phyloP scores from a whole-genome alignment of 75 land plant species.

The Selaginella moellendorffii region DNA sequence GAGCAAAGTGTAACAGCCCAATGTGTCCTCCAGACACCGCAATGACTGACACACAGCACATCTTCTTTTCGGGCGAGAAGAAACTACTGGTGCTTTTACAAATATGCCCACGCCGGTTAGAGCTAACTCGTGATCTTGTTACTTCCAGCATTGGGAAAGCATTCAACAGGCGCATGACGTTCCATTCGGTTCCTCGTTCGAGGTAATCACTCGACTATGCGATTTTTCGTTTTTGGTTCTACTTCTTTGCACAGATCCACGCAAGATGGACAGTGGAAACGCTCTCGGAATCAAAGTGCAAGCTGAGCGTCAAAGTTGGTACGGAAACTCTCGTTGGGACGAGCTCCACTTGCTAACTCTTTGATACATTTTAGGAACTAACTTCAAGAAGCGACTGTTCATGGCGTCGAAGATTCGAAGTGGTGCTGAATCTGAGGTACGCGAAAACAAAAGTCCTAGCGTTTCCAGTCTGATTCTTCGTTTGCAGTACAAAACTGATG shows the following conservation, averaged over 20 bases:
- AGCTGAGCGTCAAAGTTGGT: conserved; percentile 64
- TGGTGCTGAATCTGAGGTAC: conserved; percentile 81
- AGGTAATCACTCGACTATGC: conserved; percentile 30
- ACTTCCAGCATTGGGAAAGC: conserved; percentile 69
- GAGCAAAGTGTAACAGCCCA: conserved; percentile 72
- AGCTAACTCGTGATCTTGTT: no score
- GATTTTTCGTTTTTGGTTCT: conserved; percentile 6
- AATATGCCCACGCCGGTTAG: no score
- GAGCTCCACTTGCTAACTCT: not conserved
- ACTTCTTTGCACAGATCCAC: conserved; percentile 44
- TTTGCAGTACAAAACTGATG: conserved; percentile 12
- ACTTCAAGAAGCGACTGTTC: conserved; percentile 91
- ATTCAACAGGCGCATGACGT: conserved; percentile 97
- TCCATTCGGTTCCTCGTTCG: conserved; percentile 88
- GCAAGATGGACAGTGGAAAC: conserved; percentile 57
- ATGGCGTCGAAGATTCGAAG: conserved; percentile 84
- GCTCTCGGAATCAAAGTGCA: conserved; percentile 35
- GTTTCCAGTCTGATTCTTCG: not conserved
- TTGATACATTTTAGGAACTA: conserved; percentile 43
- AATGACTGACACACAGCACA: conserved; percentile 86
- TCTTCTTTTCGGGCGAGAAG: conserved; percentile 48
- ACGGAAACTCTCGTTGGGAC: conserved; percentile 14
- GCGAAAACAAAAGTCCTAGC: not conserved
- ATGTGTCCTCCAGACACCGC: conserved; percentile 99
- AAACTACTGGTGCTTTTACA: conserved; percentile 40